Conservation (phyloP, 1,284 basidiomycete species). For the Termitomyces sp. region DNA sequence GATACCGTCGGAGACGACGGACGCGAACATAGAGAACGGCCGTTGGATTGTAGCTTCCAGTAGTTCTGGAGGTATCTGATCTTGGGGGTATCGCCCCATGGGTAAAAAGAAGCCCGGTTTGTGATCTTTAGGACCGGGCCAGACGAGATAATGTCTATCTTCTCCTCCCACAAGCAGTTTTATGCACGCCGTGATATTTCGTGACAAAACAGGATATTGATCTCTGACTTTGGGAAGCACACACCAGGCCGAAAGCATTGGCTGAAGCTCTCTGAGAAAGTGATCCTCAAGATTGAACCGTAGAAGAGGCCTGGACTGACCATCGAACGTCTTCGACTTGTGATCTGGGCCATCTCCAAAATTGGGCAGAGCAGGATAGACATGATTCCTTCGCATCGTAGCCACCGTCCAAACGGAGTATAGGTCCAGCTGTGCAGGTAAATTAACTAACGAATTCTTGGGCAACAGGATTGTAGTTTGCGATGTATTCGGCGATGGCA, state of each 20-base stretch:
- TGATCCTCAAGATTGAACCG: conserved; percentile 1
- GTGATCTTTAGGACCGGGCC: conserved; percentile 1
- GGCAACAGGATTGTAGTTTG: not conserved
- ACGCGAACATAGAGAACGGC: conserved; percentile 1
- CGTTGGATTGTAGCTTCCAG: not conserved
- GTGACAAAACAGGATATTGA: not conserved
- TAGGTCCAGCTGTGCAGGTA: not conserved
- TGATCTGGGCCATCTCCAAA: not conserved
- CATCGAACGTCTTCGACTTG: not conserved
- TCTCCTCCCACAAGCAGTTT: not conserved
- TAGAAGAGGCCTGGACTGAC: conserved; percentile 1
- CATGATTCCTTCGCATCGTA: not conserved
- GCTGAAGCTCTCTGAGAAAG: conserved; percentile 3
- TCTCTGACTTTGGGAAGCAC: not conserved
- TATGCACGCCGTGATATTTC: not conserved
- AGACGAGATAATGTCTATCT: not conserved
- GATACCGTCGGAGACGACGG: not conserved
- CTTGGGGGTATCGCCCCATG: not conserved
- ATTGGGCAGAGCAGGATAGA: conserved; percentile 2
- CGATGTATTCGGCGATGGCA: not conserved
- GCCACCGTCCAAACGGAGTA: not conserved
- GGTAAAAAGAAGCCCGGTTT: conserved; percentile 1
- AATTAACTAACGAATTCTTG: not conserved
- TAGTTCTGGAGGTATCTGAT: not conserved
- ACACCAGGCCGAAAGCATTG: not conserved